Evolutionary conservation across 257 asterid genomes (phyloP).

Genomic region (Scutellaria baicalensis): DNA sequence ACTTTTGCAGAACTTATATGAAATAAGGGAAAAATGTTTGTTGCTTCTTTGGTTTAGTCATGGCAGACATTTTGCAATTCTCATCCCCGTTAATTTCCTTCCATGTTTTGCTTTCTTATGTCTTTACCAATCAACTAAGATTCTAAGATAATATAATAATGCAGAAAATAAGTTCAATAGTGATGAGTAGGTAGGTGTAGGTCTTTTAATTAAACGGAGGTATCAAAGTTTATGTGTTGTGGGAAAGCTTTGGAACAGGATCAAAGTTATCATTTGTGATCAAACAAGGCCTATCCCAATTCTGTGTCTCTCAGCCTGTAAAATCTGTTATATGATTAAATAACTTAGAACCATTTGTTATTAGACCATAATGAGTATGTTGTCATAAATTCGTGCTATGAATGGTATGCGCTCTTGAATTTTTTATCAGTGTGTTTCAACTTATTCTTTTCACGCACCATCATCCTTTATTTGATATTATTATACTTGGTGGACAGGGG

Average conservation of each 20-base stretch:
- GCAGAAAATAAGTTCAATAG: neutral
- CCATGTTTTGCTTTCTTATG: neutral
- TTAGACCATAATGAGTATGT: neutral
- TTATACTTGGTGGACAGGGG: constrained; percentile 38
- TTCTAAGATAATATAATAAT: neutral
- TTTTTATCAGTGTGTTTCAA: neutral
- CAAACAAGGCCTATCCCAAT: neutral
- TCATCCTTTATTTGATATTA: constrained; percentile 15
- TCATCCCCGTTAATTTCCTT: neutral
- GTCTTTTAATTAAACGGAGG: neutral
- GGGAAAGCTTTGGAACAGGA: too few relatives aligned
- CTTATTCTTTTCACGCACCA: constrained; percentile 15
- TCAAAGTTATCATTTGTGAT: too few relatives aligned
- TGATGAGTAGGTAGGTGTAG: neutral
- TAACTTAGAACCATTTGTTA: neutral
- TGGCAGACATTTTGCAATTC: neutral
- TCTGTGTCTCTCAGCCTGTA: neutral
- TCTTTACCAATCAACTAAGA: neutral
- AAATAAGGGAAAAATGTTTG: neutral
- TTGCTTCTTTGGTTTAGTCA: neutral
- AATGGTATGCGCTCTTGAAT: neutral
- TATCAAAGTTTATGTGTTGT: too few relatives aligned
- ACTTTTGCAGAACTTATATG: neutral
- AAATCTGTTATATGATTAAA: neutral
- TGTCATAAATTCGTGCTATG: neutral